These are phyloP conservation scores for Stevia rebaudiana DNA, from an alignment of 140 eudicot genomes.

Conservation along the genomic window DNA sequence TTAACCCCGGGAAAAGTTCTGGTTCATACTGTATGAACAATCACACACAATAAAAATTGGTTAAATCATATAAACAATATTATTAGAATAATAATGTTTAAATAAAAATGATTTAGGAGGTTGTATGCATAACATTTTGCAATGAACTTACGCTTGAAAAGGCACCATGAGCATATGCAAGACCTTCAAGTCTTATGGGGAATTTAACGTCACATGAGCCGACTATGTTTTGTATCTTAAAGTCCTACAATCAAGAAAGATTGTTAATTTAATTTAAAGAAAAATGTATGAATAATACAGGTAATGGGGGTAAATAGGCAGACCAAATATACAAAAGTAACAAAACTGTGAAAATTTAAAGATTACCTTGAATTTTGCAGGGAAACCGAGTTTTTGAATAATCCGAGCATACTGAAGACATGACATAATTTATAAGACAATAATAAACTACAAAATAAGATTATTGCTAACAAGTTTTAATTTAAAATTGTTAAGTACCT, in stretches of 20 bases:
- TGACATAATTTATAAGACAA: background rate
- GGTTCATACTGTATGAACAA: constrained; percentile 33
- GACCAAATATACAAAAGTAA: background rate
- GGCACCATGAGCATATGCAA: constrained; percentile 39
- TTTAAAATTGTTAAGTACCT: constrained; percentile 59
- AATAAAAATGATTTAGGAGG: background rate
- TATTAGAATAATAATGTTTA: background rate
- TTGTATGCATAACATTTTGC: background rate
- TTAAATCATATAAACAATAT: background rate
- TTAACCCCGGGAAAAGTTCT: constrained; percentile 40
- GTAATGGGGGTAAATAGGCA: background rate
- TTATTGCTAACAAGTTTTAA: constrained; percentile 68
- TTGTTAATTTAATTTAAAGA: background rate
- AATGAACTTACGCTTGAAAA: constrained; percentile 34
- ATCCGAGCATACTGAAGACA: constrained; percentile 71
- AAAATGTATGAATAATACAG: background rate
- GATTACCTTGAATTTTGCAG: constrained; percentile 70
- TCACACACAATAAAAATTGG: background rate
- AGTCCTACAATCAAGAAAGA: constrained; percentile 43
- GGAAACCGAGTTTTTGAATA: constrained; percentile 82
- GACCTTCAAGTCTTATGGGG: constrained; percentile 56
- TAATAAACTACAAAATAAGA: background rate
- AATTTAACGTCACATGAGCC: constrained; percentile 92
- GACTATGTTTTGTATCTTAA: constrained; percentile 81
- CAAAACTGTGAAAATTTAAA: background rate